Conservation (phyloP, 2,329 filamentous ascomycete species). For the Polychaeton citri region DNA sequence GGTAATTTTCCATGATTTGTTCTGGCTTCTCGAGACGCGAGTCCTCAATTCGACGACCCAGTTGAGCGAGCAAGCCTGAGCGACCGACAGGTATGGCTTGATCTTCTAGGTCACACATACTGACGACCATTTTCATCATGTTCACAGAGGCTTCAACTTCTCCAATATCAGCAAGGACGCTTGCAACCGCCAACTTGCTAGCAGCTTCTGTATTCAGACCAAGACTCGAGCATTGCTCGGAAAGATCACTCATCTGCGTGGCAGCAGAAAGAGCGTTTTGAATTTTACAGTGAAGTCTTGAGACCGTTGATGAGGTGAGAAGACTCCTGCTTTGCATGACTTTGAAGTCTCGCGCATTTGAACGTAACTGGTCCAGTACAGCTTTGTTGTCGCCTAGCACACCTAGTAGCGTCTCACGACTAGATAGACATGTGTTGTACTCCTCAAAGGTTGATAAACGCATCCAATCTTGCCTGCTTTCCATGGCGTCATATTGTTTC, state of each 20-base stretch:
- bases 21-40: slow-evolving; percentile 85
- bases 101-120: slow-evolving; percentile 46
- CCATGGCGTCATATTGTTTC: slow-evolving; percentile 49
- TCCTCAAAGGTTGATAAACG: slow-evolving; percentile 51
- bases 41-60: slow-evolving; percentile 78
- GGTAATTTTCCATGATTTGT: slow-evolving; percentile 73
- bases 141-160: slow-evolving; percentile 80
- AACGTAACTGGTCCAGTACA: slow-evolving; percentile 46
- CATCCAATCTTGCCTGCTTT: slow-evolving; percentile 63
- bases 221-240: slow-evolving; percentile 53
- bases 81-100: slow-evolving; percentile 61
- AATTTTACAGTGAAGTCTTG: slow-evolving; percentile 64
- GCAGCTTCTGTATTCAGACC: slow-evolving; percentile 66
- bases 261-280: slow-evolving; percentile 82
- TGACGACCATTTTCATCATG: slow-evolving; percentile 66
- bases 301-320: slow-evolving; percentile 59
- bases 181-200: slow-evolving; percentile 70
- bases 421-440: slow-evolving; percentile 67
- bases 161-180: slow-evolving; percentile 86
- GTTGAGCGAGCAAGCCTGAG: slow-evolving; percentile 70
- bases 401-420: slow-evolving; percentile 69
- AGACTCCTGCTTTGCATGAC: slow-evolving; percentile 66
- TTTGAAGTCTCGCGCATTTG: slow-evolving; percentile 51
- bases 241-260: slow-evolving; percentile 67
- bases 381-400: slow-evolving; percentile 58